Evolutionary conservation across 176 grass and related monocot species (phyloP).

Genomic region (Phoenix roebelenii): DNA sequence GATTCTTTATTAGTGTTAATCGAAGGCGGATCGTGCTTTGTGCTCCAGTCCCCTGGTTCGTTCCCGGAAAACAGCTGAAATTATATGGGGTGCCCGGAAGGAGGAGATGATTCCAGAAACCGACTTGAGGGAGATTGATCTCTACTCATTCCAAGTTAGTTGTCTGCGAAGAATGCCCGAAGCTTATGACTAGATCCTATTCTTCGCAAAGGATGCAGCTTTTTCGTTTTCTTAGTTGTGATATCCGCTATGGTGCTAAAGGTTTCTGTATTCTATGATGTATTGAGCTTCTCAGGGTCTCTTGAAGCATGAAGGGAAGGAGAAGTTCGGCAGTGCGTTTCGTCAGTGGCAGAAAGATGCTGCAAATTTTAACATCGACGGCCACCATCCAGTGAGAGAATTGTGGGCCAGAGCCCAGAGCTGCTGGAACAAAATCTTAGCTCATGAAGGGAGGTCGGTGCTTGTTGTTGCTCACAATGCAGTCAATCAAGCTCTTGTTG

Average conservation of each 20-base stretch:
- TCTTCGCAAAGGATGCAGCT: too few species aligned
- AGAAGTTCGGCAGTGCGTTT: slow-evolving; percentile 45
- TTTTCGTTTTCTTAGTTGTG: neutral
- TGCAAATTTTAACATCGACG: slow-evolving; percentile 62
- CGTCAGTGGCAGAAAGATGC: slow-evolving; percentile 74
- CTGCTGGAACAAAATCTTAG: slow-evolving; percentile 78
- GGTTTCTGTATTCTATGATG: neutral
- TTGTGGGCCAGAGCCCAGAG: slow-evolving; percentile 57
- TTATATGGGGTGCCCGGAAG: slow-evolving; percentile 50
- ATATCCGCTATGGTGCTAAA: slow-evolving; percentile 6
- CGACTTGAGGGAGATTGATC: slow-evolving; percentile 86
- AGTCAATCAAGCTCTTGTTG: slow-evolving; percentile 78
- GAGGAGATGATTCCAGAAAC: slow-evolving; percentile 59
- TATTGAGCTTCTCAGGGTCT: slow-evolving; percentile 37
- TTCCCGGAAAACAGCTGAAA: slow-evolving; percentile 75
- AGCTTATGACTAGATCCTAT: too few species aligned
- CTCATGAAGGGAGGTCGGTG: slow-evolving; percentile 63
- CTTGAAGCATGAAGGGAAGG: slow-evolving; percentile 81
- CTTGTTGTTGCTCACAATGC: slow-evolving; percentile 96
- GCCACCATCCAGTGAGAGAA: slow-evolving; percentile 72
- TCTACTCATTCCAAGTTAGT: slow-evolving; percentile 82
- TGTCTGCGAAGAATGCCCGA: too few species aligned
- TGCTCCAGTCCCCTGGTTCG: slow-evolving; percentile 48
- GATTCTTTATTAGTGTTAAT: too few species aligned
- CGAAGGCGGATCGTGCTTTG: too few species aligned